Evolutionary conservation across 2,329 filamentous ascomycete genomes (phyloP), one percentile per base, ranked within the genome.

Genomic region (Colletotrichum tanaceti): DNA sequence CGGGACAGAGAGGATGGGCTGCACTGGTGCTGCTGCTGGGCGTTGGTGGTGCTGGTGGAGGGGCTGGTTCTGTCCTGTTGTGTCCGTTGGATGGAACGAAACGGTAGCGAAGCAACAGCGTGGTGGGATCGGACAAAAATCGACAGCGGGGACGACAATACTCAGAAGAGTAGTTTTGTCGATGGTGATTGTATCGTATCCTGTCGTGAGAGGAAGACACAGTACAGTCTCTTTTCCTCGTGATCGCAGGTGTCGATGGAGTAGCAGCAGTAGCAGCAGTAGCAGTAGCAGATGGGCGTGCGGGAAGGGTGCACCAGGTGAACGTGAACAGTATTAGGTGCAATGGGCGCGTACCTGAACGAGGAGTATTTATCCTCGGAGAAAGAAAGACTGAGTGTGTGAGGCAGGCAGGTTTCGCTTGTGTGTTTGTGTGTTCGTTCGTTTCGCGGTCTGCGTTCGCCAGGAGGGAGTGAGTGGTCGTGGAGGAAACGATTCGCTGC

Each of bases 401-500:
- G 41, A 32, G 58, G 55, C 41, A n/a, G 35, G 47, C n/a, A n/a
- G n/a, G n/a, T 24, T 54, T 50, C 28, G 49, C 14, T 47, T 46
- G 44, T 16, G 13, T 53, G 20, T 35, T 20, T 53, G 47, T 43
- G 18, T 14, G 39, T 22, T 65, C 49, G 49, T 18, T 65, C 65
- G 63, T 24, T 22, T 60, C 55, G 54, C 59, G 54, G 41, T 52
- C 63, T 47, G 49, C 54, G 47, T 62, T 57, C 47, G 58, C 44
- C 63, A n/a, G 22, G 24, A 67, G 49, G 61, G 49, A 60, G 49
- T 35, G 35, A 46, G 24, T 58, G 24, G 44, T 67, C 67, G 67
- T 70, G 57, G 52, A 70, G 58, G 52, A 61, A 46, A 59, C 58
- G 58, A 66, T 65, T 61, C 67, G 63, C 63, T 68, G 47, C 52